Evolutionary conservation across 2,329 filamentous ascomycete species (phyloP).

Genomic region (Fusarium piperis): DNA sequence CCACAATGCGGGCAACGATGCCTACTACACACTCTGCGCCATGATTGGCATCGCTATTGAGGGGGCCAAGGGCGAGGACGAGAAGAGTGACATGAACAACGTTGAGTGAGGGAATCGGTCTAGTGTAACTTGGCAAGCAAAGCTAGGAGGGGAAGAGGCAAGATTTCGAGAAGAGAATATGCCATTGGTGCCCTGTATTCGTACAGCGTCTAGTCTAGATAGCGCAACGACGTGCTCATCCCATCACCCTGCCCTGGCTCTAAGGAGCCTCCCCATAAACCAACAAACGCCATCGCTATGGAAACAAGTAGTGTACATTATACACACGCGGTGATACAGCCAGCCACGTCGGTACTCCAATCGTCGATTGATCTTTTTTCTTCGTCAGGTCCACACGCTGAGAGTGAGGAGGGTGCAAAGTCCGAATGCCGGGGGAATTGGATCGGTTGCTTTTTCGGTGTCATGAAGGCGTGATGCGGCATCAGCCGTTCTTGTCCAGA

Average conservation of each 20-base stretch:
- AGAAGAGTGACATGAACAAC: constrained; percentile 16
- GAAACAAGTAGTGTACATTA: constrained; percentile 53
- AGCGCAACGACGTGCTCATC: constrained; percentile 30
- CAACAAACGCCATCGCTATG: constrained; percentile 58
- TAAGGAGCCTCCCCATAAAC: constrained; percentile 39
- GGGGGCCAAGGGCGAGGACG: constrained; percentile 33
- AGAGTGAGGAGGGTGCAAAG: neutral
- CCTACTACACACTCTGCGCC: constrained; percentile 79
- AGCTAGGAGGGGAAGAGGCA: neutral
- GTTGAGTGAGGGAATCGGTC: constrained; percentile 16
- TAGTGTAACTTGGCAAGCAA: neutral
- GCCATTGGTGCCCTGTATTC: constrained; percentile 33
- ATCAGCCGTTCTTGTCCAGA: constrained; percentile 73
- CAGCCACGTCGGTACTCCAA: constrained; percentile 14
- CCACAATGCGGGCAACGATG: constrained; percentile 93
- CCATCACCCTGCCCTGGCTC: constrained; percentile 31
- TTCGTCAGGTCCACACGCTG: constrained; percentile 3
- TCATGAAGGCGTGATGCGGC: neutral
- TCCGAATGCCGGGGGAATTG: constrained; percentile 5
- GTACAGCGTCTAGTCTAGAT: constrained; percentile 37
- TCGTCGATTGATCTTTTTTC: constrained; percentile 16
- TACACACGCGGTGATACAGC: constrained; percentile 35
- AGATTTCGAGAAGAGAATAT: constrained; percentile 40
- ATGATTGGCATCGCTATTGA: constrained; percentile 64
- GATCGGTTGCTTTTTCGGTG: constrained; percentile 12